Evolutionary conservation across 441 rosid species (phyloP).

Genomic region (Arabidopsis hybrid): DNA sequence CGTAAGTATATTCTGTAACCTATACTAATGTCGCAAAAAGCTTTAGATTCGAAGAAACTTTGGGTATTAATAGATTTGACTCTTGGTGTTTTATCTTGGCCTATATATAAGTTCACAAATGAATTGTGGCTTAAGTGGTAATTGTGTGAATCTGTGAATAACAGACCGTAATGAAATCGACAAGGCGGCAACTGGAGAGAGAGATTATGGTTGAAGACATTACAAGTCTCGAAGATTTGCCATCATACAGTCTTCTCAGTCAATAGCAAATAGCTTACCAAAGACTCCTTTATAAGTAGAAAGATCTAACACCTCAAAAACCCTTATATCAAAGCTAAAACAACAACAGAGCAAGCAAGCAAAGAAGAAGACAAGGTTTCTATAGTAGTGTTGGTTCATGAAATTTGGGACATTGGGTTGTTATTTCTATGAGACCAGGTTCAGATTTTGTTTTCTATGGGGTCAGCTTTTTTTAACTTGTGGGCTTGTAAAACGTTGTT

Average conservation of each 20-base stretch:
- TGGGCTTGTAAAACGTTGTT: slow-evolving; percentile 13
- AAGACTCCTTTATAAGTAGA: slow-evolving; percentile 43
- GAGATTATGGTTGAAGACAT: slow-evolving; percentile 83
- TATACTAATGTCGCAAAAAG: not conserved
- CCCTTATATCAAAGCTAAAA: slow-evolving; percentile 7
- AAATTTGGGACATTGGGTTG: not conserved
- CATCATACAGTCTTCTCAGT: slow-evolving; percentile 75
- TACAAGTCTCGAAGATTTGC: slow-evolving; percentile 78
- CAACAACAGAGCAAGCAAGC: slow-evolving; percentile 17
- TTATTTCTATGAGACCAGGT: not conserved
- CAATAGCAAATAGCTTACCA: slow-evolving; percentile 45
- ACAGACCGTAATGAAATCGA: slow-evolving; percentile 96
- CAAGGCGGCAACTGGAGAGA: slow-evolving; percentile 88
- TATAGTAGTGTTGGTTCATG: slow-evolving; percentile 11
- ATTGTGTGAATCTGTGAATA: slow-evolving; percentile 11
- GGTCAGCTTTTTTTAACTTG: slow-evolving; percentile 21
- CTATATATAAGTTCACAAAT: slow-evolving; percentile 8
- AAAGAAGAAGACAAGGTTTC: slow-evolving; percentile 10
- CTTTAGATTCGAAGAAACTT: not conserved
- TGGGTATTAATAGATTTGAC: not conserved
- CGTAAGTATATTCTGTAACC: slow-evolving; percentile 33
- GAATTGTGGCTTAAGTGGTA: not conserved
- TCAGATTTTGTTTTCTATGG: not conserved
- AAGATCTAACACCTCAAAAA: slow-evolving; percentile 37
- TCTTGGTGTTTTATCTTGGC: slow-evolving; percentile 1